Conservation (phyloP, 2,329 filamentous ascomycete species). For the Colletotrichum horii region DNA sequence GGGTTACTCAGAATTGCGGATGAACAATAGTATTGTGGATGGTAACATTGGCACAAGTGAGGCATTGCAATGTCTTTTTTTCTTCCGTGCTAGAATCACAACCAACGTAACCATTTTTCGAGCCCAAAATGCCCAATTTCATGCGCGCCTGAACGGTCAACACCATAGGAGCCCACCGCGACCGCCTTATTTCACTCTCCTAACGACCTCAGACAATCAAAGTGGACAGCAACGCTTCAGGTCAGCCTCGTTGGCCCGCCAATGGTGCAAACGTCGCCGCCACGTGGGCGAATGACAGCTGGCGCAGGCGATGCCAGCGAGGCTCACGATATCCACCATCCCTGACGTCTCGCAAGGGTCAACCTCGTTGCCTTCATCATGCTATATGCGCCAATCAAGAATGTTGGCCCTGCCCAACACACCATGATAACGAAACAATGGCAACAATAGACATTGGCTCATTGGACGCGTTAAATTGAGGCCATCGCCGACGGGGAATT, state of each 20-base stretch:
- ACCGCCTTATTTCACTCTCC: not conserved
- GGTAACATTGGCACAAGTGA: not conserved
- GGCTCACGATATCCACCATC: not conserved
- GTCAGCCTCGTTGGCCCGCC: not conserved
- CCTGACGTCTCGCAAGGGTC: not conserved
- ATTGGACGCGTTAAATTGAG: not conserved
- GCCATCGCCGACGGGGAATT: too few species aligned
- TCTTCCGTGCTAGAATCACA: not conserved
- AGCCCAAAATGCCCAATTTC: not conserved
- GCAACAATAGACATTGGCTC: not conserved
- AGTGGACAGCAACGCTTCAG: not conserved
- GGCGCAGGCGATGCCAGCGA: not conserved
- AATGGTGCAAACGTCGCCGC: not conserved
- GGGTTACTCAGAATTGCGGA: accelerated
- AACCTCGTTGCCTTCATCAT: slow-evolving; percentile 8
- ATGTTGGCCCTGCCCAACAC: not conserved
- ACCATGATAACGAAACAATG: not conserved
- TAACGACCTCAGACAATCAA: not conserved
- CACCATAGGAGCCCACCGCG: not conserved
- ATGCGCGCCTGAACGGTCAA: not conserved
- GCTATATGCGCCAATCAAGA: not conserved
- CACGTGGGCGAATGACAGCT: slow-evolving; percentile 4
- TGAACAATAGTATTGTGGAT: not conserved
- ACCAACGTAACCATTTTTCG: not conserved
- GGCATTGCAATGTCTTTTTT: not conserved